Percentiles rank a stretch among this genome's conserved stretches.
Conservation (phyloP, 2,329 filamentous ascomycete genomes). For the Fusarium palustre region DNA sequence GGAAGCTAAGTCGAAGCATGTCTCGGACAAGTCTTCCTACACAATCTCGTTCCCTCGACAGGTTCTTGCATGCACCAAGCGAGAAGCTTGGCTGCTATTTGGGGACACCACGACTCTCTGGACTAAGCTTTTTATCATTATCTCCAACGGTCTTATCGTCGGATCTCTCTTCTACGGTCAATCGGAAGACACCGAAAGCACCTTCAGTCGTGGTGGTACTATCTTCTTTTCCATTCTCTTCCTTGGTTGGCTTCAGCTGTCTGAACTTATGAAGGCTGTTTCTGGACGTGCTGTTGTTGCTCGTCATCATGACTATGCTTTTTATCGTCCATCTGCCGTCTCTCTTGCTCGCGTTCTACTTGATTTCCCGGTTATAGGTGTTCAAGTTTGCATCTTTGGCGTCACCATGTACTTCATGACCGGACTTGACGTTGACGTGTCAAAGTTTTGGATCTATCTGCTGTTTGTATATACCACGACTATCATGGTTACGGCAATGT, state of each 20-base stretch:
- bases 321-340: slow-evolving; percentile 66
- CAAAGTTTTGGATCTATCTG: slow-evolving; percentile 75
- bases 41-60: slow-evolving; percentile 81
- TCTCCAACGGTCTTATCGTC: slow-evolving; percentile 79
- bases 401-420: slow-evolving; percentile 81
- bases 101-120: slow-evolving; percentile 80
- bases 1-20: slow-evolving; percentile 76
- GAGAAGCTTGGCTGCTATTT: slow-evolving; percentile 82
- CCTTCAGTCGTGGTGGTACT: slow-evolving; percentile 66
- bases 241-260: slow-evolving; percentile 75
- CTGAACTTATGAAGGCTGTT: slow-evolving; percentile 82
- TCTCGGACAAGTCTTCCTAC: slow-evolving; percentile 76
- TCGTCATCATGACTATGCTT: slow-evolving; percentile 61
- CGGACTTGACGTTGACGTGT: slow-evolving; percentile 71
- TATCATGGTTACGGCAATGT: slow-evolving; percentile 64
- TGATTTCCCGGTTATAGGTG: slow-evolving; percentile 70
- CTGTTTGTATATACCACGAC: slow-evolving; percentile 69
- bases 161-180: slow-evolving; percentile 83
- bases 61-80: slow-evolving; percentile 73
- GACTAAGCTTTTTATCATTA: slow-evolving; percentile 83
- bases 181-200: slow-evolving; percentile 67
- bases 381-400: slow-evolving; percentile 75
- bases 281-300: slow-evolving; percentile 72
- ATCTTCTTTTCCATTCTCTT: slow-evolving; percentile 65
- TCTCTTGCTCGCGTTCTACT: slow-evolving; percentile 65